A percentile compares a stretch with the other conserved stretches of the same genome.
Evolutionary conservation across 352 stramenopile species (phyloP).

Genomic region (Globisporangium acanthophoron): DNA sequence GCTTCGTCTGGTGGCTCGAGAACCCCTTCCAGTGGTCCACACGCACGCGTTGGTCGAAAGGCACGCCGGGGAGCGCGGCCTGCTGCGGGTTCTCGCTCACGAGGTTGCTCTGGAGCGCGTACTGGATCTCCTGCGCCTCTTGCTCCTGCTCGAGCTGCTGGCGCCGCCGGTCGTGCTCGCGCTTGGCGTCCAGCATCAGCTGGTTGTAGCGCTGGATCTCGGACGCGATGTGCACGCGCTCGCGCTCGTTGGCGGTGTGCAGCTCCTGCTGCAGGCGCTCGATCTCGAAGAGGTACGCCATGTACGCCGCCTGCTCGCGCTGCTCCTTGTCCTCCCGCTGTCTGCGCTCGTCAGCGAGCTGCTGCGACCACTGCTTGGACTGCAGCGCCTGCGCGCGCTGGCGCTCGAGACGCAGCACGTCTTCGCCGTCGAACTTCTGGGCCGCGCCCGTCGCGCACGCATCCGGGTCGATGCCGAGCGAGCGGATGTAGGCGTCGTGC

Average conservation of each 20-base stretch:
- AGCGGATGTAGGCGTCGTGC: slow-evolving; percentile 24
- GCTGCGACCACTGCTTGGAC: slow-evolving; percentile 57
- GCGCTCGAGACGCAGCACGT: slow-evolving; percentile 45
- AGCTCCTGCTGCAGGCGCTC: slow-evolving; percentile 50
- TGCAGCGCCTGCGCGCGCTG: slow-evolving; percentile 61
- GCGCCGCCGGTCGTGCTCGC: slow-evolving; percentile 26
- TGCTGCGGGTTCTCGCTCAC: slow-evolving; percentile 69
- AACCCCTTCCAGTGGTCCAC: slow-evolving; percentile 82
- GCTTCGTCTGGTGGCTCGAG: slow-evolving; percentile 49
- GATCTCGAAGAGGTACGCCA: slow-evolving; percentile 48
- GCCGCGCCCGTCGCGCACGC: slow-evolving; percentile 42
- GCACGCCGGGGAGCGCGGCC: slow-evolving; percentile 28
- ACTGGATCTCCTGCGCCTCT: slow-evolving; percentile 54
- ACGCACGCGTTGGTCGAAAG: slow-evolving; percentile 50
- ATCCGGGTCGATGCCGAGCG: slow-evolving; percentile 46
- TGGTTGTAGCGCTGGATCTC: slow-evolving; percentile 59
- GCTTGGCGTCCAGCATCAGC: slow-evolving; percentile 36
- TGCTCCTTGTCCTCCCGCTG: slow-evolving; percentile 34
- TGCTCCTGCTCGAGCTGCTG: slow-evolving; percentile 39
- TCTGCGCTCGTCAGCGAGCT: slow-evolving; percentile 47
- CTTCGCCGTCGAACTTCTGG: slow-evolving; percentile 71
- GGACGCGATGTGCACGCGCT: slow-evolving; percentile 35
- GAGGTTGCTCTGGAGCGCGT: slow-evolving; percentile 51
- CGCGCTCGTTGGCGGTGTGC: slow-evolving; percentile 44
- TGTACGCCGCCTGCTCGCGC: slow-evolving; percentile 33